A percentile compares a stretch with the other conserved stretches of the same genome.
Evolutionary conservation across 2,329 filamentous ascomycete genomes (phyloP).

Genomic region (Tricladium varicosporioides): DNA sequence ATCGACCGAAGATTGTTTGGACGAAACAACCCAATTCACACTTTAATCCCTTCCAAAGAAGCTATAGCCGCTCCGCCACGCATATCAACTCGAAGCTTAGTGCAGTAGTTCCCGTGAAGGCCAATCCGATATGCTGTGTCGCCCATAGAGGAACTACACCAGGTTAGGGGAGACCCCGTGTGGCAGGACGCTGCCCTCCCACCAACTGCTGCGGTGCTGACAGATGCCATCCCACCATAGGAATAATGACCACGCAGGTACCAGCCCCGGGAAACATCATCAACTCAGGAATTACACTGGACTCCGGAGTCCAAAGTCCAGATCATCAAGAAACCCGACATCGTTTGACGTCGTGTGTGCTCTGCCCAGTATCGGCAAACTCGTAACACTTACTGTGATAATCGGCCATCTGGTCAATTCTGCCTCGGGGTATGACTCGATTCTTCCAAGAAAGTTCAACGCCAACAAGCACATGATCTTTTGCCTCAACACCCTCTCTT

Average conservation of each 20-base stretch:
- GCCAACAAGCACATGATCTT: constrained; percentile 7
- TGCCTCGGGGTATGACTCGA: constrained; percentile 1
- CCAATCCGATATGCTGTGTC: neutral
- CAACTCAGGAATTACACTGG: too few species aligned
- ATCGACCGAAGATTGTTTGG: neutral
- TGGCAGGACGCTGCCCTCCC: too few species aligned
- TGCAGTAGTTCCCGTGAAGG: neutral
- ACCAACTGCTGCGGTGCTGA: too few species aligned
- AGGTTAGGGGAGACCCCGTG: too few species aligned
- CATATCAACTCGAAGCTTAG: neutral
- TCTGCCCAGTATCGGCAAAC: neutral
- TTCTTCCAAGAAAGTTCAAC: neutral
- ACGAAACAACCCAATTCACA: neutral
- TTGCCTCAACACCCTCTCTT: neutral
- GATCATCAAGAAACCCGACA: too few species aligned
- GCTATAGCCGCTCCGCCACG: neutral
- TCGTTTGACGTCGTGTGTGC: neutral
- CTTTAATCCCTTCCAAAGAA: too few species aligned
- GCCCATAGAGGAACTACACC: neutral
- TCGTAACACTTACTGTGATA: neutral
- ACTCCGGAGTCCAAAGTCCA: too few species aligned
- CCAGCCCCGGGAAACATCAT: too few species aligned
- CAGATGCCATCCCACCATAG: too few species aligned
- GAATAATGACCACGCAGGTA: too few species aligned
- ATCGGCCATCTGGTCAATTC: neutral